A percentile compares a stretch with the other conserved stretches of the same genome.
These are phyloP conservation scores for Typha latifolia DNA, from an alignment of 176 grass and related monocot genomes.

Conservation along the genomic window DNA sequence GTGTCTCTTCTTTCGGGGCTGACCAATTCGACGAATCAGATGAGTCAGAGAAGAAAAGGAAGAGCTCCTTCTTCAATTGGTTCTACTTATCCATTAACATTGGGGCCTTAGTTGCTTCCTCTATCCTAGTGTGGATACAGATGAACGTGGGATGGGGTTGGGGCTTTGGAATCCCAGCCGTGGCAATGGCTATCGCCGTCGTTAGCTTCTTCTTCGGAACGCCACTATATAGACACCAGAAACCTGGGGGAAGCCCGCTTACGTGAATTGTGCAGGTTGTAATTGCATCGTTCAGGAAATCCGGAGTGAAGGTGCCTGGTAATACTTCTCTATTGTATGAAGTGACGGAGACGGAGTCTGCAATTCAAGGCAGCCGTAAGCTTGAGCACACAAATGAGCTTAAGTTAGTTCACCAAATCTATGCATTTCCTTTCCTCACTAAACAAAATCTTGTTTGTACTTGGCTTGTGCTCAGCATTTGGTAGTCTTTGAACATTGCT, in stretches of 20 bases:
- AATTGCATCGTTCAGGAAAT: constrained; percentile 27
- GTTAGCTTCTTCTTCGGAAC: constrained; percentile 23
- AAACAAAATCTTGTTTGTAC: not conserved
- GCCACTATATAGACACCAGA: constrained; percentile 19
- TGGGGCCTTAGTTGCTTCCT: constrained; percentile 31
- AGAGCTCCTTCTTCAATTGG: constrained; percentile 72
- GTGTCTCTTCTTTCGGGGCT: constrained; percentile 39
- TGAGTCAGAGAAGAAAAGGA: constrained; percentile 18
- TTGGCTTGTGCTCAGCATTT: no score
- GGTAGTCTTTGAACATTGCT: not conserved
- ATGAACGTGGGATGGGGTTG: constrained; percentile 28
- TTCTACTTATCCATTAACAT: constrained; percentile 39
- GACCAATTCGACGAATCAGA: constrained; percentile 39
- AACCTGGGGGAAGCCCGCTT: constrained; percentile 29
- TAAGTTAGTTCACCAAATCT: constrained; percentile 15
- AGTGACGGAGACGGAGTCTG: constrained; percentile 28
- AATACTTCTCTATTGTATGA: constrained; percentile 27
- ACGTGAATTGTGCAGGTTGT: constrained; percentile 47
- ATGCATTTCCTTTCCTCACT: not conserved
- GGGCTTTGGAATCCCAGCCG: constrained; percentile 33
- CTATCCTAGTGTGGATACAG: constrained; percentile 53
- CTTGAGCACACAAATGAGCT: constrained; percentile 47
- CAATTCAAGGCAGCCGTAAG: constrained; percentile 43
- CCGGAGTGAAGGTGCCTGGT: constrained; percentile 4
- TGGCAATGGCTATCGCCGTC: constrained; percentile 16